Base-by-base conservation (phyloP, 441 rosid species). In the Isatis lusitanica region DNA sequence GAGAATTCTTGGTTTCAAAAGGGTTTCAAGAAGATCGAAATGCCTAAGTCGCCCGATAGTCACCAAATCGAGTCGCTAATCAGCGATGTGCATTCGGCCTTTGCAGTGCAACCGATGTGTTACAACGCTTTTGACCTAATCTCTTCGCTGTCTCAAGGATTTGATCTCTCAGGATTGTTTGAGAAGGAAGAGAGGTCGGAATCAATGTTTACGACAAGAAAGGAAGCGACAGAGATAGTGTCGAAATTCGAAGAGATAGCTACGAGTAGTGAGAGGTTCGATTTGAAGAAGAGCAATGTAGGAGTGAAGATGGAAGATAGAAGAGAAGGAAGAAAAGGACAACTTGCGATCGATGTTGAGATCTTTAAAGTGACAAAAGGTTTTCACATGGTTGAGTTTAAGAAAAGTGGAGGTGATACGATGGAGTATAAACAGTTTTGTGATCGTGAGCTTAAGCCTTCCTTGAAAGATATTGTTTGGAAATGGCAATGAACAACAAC, bases 61-160 rank as follows among this genome's bases (percentile, higher is more conserved):
- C 7, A 65, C 38, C 61, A 62, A 7, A 70, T 80, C 53, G 63
- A 69, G 15, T 36, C 61, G 4, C 26, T 79, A 17, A 66, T 82
- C 6, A 75, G 78, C 18, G 90, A 88, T 39, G 79, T 87, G 28
- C 83, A 76, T 1, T 80, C 81, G 1, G 83, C 84, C 0, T 88
- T 85, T 15, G 79, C 73, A 18, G 38, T 31, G 10, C 51, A 70
- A 56, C 85, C 90, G 3, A 77, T 80, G 44, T 52, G 48, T 39
- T 92, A 81, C 85, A 90, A 92, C 18, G 97, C 94, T 2, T 92
- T 92, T 15, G 90, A 92, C 67, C 81, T 92, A 28, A 90, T 92
- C 2, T 77, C 80, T 6, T 87, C 94, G 7, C 76, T 85, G 13
- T 90, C 96, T 0, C 81, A 82, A 69, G 97, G 94, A 5, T 88